phyloP scores from a whole-genome alignment of 2,329 filamentous ascomycete genomes.

The Karstenula rhodostoma region DNA sequence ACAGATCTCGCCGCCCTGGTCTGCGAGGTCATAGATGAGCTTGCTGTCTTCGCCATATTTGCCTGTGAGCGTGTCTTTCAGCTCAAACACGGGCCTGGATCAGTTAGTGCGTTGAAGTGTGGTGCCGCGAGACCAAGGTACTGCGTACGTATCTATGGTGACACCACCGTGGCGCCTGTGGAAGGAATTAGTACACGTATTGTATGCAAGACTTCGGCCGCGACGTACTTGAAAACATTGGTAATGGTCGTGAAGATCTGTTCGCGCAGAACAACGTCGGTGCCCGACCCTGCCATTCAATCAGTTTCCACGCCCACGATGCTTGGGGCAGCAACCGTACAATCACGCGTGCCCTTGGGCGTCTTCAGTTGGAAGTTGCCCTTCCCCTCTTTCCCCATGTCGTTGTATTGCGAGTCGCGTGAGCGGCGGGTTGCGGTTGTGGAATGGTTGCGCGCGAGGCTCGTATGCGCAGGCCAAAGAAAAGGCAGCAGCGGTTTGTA shows the following conservation, averaged over 20 bases:
- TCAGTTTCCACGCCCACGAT: slow-evolving; percentile 61
- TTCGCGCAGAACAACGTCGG: slow-evolving; percentile 47
- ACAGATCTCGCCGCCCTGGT: slow-evolving; percentile 86
- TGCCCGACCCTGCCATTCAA: slow-evolving; percentile 35
- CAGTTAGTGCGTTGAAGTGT: slow-evolving; percentile 7
- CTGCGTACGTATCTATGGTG: slow-evolving; percentile 63
- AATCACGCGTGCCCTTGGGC: slow-evolving; percentile 91
- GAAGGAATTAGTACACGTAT: slow-evolving; percentile 80
- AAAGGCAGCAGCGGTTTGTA: slow-evolving; percentile 24
- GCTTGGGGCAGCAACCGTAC: slow-evolving; percentile 64
- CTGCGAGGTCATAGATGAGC: slow-evolving; percentile 88
- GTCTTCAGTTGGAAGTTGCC: slow-evolving; percentile 76
- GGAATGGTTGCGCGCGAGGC: slow-evolving; percentile 16
- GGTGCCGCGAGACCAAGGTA: slow-evolving; percentile 5
- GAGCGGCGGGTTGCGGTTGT: slow-evolving; percentile 17
- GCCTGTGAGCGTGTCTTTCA: slow-evolving; percentile 84
- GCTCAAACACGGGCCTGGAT: slow-evolving; percentile 75
- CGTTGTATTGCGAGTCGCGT: slow-evolving; percentile 30
- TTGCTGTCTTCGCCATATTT: slow-evolving; percentile 95
- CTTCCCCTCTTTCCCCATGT: slow-evolving; percentile 58
- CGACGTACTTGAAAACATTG: slow-evolving; percentile 57
- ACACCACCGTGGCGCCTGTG: slow-evolving; percentile 63
- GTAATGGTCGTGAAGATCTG: slow-evolving; percentile 47
- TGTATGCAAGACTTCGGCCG: slow-evolving; percentile 77
- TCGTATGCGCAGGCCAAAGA: slow-evolving; percentile 22